phyloP scores from a whole-genome alignment of 441 rosid genomes.

The Mallotus repandus region DNA sequence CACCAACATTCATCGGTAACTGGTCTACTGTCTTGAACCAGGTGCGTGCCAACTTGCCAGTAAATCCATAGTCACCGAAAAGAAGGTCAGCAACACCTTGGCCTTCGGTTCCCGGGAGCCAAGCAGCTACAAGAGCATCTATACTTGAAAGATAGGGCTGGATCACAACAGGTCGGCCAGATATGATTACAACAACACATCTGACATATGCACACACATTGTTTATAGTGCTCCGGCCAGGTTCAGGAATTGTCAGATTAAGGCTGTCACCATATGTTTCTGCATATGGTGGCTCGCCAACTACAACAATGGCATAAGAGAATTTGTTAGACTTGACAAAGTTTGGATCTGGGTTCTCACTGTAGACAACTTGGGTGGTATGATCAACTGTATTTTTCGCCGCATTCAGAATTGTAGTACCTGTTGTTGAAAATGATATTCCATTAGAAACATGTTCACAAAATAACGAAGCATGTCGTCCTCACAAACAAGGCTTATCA shows the following conservation, averaged over 20 bases:
- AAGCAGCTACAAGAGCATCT: slow-evolving; percentile 57
- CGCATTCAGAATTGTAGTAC: slow-evolving; percentile 53
- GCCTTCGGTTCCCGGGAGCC: slow-evolving; percentile 68
- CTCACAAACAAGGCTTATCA: background rate
- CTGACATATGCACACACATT: slow-evolving; percentile 44
- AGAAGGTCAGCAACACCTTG: slow-evolving; percentile 65
- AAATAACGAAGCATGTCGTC: background rate
- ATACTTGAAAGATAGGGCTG: slow-evolving; percentile 37
- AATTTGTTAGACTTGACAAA: slow-evolving; percentile 42
- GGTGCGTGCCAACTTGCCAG: slow-evolving; percentile 56
- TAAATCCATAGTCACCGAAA: slow-evolving; percentile 60
- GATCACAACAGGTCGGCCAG: slow-evolving; percentile 55
- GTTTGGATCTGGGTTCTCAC: slow-evolving; percentile 36
- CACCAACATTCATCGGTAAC: slow-evolving; percentile 67
- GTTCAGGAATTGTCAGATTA: slow-evolving; percentile 46
- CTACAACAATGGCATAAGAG: slow-evolving; percentile 53
- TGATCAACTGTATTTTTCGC: slow-evolving; percentile 42
- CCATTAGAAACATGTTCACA: background rate
- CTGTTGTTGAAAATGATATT: slow-evolving; percentile 22
- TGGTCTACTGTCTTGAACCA: slow-evolving; percentile 70
- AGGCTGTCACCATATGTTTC: slow-evolving; percentile 49
- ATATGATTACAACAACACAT: slow-evolving; percentile 48
- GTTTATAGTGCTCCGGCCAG: slow-evolving; percentile 38
- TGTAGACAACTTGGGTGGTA: slow-evolving; percentile 36
- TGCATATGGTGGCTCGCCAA: slow-evolving; percentile 62